Percentiles rank a stretch among this genome's conserved stretches.
These are phyloP conservation scores for Actinidia arguta DNA, from an alignment of 179 eudicot species.

Conservation along the genomic window DNA sequence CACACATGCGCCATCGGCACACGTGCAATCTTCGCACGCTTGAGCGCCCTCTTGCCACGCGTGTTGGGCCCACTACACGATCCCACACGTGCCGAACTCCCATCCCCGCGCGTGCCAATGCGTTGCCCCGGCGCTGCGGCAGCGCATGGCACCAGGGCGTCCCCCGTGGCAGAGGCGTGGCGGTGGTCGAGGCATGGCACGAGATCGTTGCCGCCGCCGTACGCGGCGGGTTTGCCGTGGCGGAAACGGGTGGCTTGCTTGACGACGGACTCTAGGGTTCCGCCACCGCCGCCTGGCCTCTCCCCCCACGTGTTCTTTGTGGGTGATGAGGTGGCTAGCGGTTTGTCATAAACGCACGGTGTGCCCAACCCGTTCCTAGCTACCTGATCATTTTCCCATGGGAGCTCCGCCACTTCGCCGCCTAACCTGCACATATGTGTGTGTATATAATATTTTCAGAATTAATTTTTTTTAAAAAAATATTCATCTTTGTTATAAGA, in stretches of 20 bases:
- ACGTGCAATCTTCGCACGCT: constrained; percentile 36
- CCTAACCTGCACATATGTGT: constrained; percentile 49
- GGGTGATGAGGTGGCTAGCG: constrained; percentile 16
- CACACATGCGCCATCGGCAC: constrained; percentile 22
- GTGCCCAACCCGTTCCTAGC: constrained; percentile 65
- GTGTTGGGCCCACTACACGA: constrained; percentile 57
- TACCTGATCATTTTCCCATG: constrained; percentile 89
- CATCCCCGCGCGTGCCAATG: constrained; percentile 29
- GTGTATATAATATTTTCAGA: neutral
- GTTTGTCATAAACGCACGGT: constrained; percentile 51
- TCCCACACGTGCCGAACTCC: constrained; percentile 53
- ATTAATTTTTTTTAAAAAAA: too few species aligned
- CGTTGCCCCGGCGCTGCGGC: neutral
- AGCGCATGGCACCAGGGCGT: constrained; percentile 59
- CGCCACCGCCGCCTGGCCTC: constrained; percentile 50
- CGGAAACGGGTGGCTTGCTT: constrained; percentile 58
- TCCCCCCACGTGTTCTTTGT: constrained; percentile 35
- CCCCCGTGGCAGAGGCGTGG: constrained; percentile 27
- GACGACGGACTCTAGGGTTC: constrained; percentile 82
- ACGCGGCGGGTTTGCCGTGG: constrained; percentile 21
- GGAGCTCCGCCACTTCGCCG: constrained; percentile 71
- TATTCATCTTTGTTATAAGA: too few species aligned
- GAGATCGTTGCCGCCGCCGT: constrained; percentile 27
- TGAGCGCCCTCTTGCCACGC: constrained; percentile 24
- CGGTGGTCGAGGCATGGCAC: constrained; percentile 46